Percentiles rank a stretch among this genome's conserved stretches.
Conservation (phyloP, 495 filamentous ascomycete genomes). For the Hypomontagnella monticulosa region DNA sequence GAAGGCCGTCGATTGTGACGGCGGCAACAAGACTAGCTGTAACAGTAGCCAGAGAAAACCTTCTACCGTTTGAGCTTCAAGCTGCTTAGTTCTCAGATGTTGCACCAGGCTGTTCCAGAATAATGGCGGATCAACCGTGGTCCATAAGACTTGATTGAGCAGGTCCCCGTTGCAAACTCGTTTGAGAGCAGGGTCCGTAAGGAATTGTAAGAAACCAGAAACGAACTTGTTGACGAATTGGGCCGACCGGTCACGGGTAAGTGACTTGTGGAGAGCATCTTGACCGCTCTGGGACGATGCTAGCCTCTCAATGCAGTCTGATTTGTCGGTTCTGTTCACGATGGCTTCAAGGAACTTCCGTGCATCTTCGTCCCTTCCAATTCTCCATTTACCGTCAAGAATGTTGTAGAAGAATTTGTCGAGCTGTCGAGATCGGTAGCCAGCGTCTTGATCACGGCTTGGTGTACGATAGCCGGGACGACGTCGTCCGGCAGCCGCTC, state of each 20-base stretch:
- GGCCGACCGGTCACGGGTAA: conserved; percentile 60
- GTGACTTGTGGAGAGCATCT: conserved; percentile 54
- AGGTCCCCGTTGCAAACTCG: conserved; percentile 64
- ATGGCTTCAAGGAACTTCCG: conserved; percentile 71
- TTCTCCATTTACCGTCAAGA: conserved; percentile 39
- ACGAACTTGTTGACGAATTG: conserved; percentile 62
- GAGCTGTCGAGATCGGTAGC: conserved; percentile 33
- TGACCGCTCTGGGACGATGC: conserved; percentile 60
- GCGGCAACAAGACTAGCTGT: conserved; percentile 63
- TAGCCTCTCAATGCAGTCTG: conserved; percentile 64
- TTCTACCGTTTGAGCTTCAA: conserved; percentile 52
- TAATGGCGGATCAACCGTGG: conserved; percentile 66
- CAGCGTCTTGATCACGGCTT: conserved; percentile 4
- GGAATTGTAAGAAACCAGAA: conserved; percentile 48
- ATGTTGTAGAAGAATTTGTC: conserved; percentile 41
- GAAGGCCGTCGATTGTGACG: conserved; percentile 43
- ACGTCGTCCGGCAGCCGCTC: not conserved
- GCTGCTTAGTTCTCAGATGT: conserved; percentile 48
- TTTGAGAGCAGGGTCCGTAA: conserved; percentile 60
- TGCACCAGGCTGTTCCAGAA: conserved; percentile 68
- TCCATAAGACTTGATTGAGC: conserved; percentile 61
- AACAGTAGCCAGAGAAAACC: conserved; percentile 69
- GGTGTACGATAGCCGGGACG: not conserved
- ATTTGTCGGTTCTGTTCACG: conserved; percentile 56
- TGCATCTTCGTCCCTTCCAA: conserved; percentile 50